Evolutionary conservation across 2,329 filamentous ascomycete species (phyloP).

Genomic region (Alternaria sp.): DNA sequence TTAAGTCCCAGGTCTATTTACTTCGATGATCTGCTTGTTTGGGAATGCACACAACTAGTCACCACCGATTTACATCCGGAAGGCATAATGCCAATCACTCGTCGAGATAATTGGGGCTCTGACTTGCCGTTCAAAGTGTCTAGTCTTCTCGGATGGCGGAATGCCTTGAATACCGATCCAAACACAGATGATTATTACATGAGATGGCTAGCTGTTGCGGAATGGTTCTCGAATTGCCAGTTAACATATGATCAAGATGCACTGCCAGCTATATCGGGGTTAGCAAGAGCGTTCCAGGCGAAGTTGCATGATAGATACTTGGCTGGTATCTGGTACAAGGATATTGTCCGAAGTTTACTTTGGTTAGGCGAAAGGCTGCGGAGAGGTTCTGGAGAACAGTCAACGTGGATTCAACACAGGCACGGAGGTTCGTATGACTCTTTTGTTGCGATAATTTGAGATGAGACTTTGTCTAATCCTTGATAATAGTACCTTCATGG

Average conservation of each 20-base stretch:
- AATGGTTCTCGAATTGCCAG: neutral
- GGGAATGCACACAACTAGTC: neutral
- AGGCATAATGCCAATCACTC: no score
- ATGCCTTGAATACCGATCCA: accelerated
- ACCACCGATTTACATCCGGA: neutral
- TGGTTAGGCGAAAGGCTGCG: no score
- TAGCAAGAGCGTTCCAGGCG: neutral
- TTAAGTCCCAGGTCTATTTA: neutral
- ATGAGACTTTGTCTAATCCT: neutral
- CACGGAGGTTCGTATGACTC: no score
- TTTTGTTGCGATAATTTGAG: no score
- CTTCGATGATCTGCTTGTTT: neutral
- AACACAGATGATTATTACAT: neutral
- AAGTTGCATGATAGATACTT: neutral
- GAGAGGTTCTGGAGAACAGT: no score
- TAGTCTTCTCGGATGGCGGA: neutral
- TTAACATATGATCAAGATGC: neutral
- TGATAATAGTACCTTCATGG: neutral
- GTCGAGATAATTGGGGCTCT: no score
- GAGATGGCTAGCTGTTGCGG: neutral
- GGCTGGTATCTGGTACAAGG: neutral
- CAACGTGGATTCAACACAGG: no score
- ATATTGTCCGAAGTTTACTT: neutral
- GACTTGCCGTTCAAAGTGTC: neutral
- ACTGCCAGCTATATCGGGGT: neutral